Evolutionary conservation across 1,284 basidiomycete genomes (phyloP), one percentile per base, ranked within the genome.

Genomic region (Schizopora paradoxa): DNA sequence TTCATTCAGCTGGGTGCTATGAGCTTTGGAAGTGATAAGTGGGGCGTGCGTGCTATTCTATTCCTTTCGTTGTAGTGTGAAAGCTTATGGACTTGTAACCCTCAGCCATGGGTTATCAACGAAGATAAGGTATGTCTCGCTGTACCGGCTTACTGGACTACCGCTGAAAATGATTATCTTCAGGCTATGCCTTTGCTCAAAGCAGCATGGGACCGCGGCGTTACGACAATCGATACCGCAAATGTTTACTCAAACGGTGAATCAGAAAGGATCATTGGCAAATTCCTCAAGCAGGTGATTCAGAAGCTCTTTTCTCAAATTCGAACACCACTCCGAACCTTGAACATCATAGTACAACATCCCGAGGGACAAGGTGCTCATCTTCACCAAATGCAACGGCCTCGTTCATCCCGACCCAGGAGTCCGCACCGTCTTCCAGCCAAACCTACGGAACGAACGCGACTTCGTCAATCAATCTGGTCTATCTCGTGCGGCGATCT

Each of bases 151-250:
- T 6, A 25, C 1, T 10, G 13, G 11, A 18, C n/a, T 2, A 13
- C 5, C 11, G 23, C 8, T n/a, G 18, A 10, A 11, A 19, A 34
- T 18, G 6, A 6, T 14, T 14, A 11, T 13, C 21, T 23, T 19
- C 22, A 61, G 13, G 57, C 66, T 1, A 43, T 70, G 3, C 56
- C 58, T 23, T 50, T 74, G 35, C 56, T 74, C 36, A 72, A 74
- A 41, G 66, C 67, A 6, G 73, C 73, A 6, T 75, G 72, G 72
- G 67, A 68, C 34, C 51, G 56, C 3, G 70, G 68, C 1, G 60
- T 72, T 44, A 72, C 63, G 47, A 72, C 69, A n/a, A 61, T 73
- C 48, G 74, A 76, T 53, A 80, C 80, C 0, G 76, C 79, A 23
- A 78, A 82, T 55, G 58, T 72, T 2, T 77, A 77, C 49, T 73